Base-by-base conservation (phyloP, 352 stramenopile genomes). In the Globisporangium recalcitrans region DNA sequence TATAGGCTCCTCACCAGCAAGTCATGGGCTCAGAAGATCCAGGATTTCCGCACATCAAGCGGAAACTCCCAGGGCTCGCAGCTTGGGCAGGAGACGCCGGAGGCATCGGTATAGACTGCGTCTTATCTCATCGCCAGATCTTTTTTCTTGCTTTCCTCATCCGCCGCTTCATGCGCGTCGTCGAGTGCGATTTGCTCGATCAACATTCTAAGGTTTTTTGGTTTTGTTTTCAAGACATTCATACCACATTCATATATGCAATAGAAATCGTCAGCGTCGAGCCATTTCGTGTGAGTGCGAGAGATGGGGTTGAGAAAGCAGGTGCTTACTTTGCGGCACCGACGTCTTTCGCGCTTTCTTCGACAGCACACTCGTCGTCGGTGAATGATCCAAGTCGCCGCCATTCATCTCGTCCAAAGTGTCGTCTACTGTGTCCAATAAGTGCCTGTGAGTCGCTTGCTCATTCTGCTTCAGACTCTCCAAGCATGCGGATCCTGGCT, bases 1-100 rank as follows among this genome's bases (percentile, higher is more conserved):
- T 58, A 4, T 52, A 86, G 77, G 77, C 80, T 68, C 1, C 40
- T 86, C 21, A 66, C 74, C 22, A 78, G 53, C 58, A 86, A 77
- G 58, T 70, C 55, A n/a, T 86, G 77, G 74, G 69, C 65, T 29
- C 47, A 72, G 4, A 65, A 64, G 31, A 42, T 66, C 48, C 63
- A 62, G 21, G 60, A 65, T 14, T 83, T 72, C 66, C 68, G 31
- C n/a, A n/a, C n/a, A n/a, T n/a, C n/a, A n/a, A n/a, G n/a, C 2
- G 34, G 44, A 1, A 26, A 40, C 24, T n/a, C 32, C 3, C 47
- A 34, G 10, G 26, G 9, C n/a, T n/a, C 24, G 24, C 47, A 58
- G 29, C 44, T 55, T 22, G 22, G 26, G 8, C 22, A 44, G 16
- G 48, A 58, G 46, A n/a, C 13, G 3, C 47, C 46, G 40, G 49